A percentile compares a stretch with the other conserved stretches of the same genome.
phyloP scores from a whole-genome alignment of 129 eudicot species.

The Escallonia herrerae region DNA sequence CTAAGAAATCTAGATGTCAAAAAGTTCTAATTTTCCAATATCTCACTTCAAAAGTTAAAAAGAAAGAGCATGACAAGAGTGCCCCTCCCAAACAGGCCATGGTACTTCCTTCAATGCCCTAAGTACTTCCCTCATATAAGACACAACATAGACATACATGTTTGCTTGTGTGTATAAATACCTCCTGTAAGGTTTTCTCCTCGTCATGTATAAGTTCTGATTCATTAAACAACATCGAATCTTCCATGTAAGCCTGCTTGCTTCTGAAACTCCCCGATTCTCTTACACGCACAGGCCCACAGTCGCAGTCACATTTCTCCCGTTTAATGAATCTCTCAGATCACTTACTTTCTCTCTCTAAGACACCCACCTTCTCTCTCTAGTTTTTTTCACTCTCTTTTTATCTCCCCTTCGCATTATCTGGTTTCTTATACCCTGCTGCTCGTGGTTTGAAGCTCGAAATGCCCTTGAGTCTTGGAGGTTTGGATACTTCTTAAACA shows the following conservation, averaged over 20 bases:
- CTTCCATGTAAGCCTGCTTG: neutral
- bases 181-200: neutral
- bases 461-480: neutral
- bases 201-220: neutral
- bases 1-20: too few species aligned
- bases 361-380: neutral
- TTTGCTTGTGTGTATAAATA: too few species aligned
- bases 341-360: conserved; percentile 3
- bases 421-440: neutral
- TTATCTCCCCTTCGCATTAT: neutral
- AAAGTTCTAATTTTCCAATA: too few species aligned
- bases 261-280: neutral
- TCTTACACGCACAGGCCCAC: neutral
- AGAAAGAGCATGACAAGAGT: too few species aligned
- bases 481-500: neutral
- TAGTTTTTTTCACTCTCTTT: neutral
- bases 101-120: too few species aligned
- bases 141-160: too few species aligned
- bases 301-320: neutral
- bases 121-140: too few species aligned
- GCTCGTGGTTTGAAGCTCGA: neutral
- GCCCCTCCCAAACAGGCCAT: too few species aligned
- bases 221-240: neutral
- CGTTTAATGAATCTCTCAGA: neutral
- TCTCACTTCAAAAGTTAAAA: too few species aligned